These are phyloP conservation scores for Candida tropicalis DNA, from an alignment of 1,139 yeast species.

Conservation along the genomic window DNA sequence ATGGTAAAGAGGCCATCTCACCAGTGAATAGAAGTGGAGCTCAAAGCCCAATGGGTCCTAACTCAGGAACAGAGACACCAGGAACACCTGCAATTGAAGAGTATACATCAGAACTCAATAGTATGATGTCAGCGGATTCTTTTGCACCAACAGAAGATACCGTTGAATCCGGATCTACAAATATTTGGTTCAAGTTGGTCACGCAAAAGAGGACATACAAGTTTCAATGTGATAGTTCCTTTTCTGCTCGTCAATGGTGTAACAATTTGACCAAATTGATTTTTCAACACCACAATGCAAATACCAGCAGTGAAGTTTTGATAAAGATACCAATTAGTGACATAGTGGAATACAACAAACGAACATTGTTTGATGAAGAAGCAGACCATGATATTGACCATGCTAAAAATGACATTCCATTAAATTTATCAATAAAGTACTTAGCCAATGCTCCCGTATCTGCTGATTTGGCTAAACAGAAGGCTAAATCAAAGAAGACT, in stretches of 20 bases:
- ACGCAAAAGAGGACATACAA: conserved; percentile 61
- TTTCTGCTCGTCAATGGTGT: conserved; percentile 80
- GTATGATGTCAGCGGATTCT: conserved; percentile 28
- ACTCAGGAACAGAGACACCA: conserved; percentile 18
- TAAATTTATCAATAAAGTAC: conserved; percentile 27
- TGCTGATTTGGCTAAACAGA: conserved; percentile 9
- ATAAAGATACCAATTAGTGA: conserved; percentile 75
- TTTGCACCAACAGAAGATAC: conserved; percentile 27
- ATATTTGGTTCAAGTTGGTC: conserved; percentile 56
- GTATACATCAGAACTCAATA: conserved; percentile 17
- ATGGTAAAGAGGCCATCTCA: conserved; percentile 15
- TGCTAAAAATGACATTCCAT: conserved; percentile 22
- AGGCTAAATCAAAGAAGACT: conserved; percentile 13
- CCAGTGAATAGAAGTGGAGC: conserved; percentile 15
- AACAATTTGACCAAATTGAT: conserved; percentile 73
- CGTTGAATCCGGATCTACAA: conserved; percentile 29
- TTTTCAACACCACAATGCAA: conserved; percentile 63
- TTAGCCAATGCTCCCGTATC: conserved; percentile 3
- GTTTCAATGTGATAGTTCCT: conserved; percentile 73
- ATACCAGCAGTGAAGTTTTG: conserved; percentile 71
- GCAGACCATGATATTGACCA: conserved; percentile 16
- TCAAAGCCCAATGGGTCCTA: conserved; percentile 6
- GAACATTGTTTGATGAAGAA: conserved; percentile 21
- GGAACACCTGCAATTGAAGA: conserved; percentile 19
- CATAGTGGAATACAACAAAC: conserved; percentile 59